Evolutionary conservation across 371 early-diverging fungal genomes (phyloP), one percentile per base, ranked within the genome.

Genomic region (Lichtheimia ornata): DNA sequence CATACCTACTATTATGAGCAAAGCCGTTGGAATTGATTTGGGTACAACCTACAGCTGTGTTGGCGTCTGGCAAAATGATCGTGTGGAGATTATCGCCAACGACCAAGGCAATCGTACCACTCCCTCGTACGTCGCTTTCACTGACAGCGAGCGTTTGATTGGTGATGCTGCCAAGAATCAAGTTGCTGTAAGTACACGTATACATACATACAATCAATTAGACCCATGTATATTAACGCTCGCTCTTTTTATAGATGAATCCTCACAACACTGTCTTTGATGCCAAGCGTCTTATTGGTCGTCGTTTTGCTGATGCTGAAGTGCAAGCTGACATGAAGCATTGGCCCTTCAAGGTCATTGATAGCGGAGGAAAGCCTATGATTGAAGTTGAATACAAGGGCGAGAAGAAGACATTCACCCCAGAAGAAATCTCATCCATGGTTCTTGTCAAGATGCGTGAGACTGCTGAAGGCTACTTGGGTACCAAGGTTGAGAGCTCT

Each of bases 41-140:
- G 99, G 99, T 80, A 99, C 99, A 76, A 99, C 99, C 57, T 98
- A 99, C 90, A 96, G 97, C 65, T 99, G 99, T 84, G 97, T 99
- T 71, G 98, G 94, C 79, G 96, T 96, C 59, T 96, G 93, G 89
- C 93, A 93, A 81, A 94, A 96, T 83, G 98, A 96, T 77, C 93
- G 92, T 69, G 96, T 95, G 62, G 97, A 96, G 81, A 94, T 95
- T 75, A 94, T 96, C 81, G 94, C 97, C 82, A 97, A 98, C 88
- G 94, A 92, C 82, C 96, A 97, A 85, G 99, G 97, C 74, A 93
- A 94, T 88, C 88, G 96, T 70, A 97, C 94, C 63, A 97, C 96
- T 58, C 99, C 98, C 61, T 94, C 96, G 45, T 94, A 96, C 64
- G 97, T 97, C 61, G 96, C 77, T 53, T 97, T 96, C 89, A 91